Evolutionary conservation across 768 basidiomycete species (phyloP).

Genomic region (Obba rivulosa): DNA sequence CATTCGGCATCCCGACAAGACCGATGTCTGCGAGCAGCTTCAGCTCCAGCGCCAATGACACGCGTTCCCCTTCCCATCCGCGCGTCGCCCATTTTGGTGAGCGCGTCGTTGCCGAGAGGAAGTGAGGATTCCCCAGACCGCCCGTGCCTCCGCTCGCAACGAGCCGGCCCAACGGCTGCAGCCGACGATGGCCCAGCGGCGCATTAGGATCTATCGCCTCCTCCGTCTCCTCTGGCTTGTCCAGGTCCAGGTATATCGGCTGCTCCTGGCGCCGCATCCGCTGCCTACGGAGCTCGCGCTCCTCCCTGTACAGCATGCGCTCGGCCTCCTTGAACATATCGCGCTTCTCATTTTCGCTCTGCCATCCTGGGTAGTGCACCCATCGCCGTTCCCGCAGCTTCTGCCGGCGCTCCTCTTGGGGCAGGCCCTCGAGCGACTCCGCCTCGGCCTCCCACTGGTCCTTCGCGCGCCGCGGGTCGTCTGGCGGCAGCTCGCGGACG

Average conservation of each 20-base stretch:
- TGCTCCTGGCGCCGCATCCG: slow-evolving; percentile 35
- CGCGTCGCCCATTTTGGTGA: slow-evolving; percentile 85
- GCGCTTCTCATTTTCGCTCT: slow-evolving; percentile 56
- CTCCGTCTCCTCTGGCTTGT: slow-evolving; percentile 39
- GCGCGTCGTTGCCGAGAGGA: slow-evolving; percentile 59
- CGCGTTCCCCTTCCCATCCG: slow-evolving; percentile 67
- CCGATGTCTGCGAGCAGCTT: slow-evolving; percentile 95
- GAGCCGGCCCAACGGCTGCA: slow-evolving; percentile 53
- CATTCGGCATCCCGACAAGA: slow-evolving; percentile 94
- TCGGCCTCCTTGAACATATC: slow-evolving; percentile 74
- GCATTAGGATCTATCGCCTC: slow-evolving; percentile 42
- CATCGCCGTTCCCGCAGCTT: slow-evolving; percentile 63
- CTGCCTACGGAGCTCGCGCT: slow-evolving; percentile 50
- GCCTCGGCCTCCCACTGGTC: slow-evolving; percentile 75
- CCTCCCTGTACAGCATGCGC: slow-evolving; percentile 49
- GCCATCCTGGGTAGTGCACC: slow-evolving; percentile 73
- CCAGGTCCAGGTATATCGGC: slow-evolving; percentile 57
- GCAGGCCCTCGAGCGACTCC: slow-evolving; percentile 46
- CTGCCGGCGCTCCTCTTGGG: slow-evolving; percentile 41
- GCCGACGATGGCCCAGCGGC: slow-evolving; percentile 55
- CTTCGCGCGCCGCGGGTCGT: slow-evolving; percentile 58
- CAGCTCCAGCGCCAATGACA: slow-evolving; percentile 85
- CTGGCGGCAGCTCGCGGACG: slow-evolving; percentile 65
- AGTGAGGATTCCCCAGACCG: slow-evolving; percentile 88
- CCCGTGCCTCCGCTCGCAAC: slow-evolving; percentile 74